Evolutionary conservation across 768 basidiomycete genomes (phyloP), one percentile per base, ranked within the genome.

Genomic region (Pholiota conissans): DNA sequence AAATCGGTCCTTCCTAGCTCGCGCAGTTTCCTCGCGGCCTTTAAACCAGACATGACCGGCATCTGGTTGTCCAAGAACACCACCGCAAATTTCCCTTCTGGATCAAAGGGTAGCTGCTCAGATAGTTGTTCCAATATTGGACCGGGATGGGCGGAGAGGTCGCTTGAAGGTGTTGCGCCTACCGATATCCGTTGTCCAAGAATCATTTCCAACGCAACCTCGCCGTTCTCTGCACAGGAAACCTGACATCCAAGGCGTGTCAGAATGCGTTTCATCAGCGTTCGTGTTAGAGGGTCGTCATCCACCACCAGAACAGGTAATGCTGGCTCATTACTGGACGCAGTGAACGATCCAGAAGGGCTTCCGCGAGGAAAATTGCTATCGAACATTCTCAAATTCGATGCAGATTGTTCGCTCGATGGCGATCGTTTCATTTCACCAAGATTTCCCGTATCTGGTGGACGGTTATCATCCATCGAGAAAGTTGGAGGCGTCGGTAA

Each of bases 221-320:
- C 83, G 5, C 93, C 93, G 65, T 95, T 93, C 74, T 94, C 90
- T 10, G 93, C 93, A 16, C 84, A 85, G 13, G 83, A 76, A n/a
- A 94, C 91, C 28, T 71, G 70, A 69, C 91, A 93, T 0, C 93
- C 91, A 1, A 94, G 75, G 32, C 91, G 79, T n/a, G 82, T 81
- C 40, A 95, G 76, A 70, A 92, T 83, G 22, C 91, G 80, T 58
- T 79, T 81, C 93, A 95, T 93, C 58, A 95, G 74, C 50, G 81
- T 85, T 50, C 93, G 82, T 51, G 93, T 94, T 53, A 94, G 70
- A 10, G 79, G 71, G 69, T 95, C 93, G 65, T 95, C 91, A 63
- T 93, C 92, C 0, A 93, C 92, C 3, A 93, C 90, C 18, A 93
- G 77, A 46, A 90, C 90, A 13, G 78, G 78, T 62, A 92, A 67